Conservation (phyloP, 805 yeast genomes). For the Sugiyamaella chiloensis region DNA sequence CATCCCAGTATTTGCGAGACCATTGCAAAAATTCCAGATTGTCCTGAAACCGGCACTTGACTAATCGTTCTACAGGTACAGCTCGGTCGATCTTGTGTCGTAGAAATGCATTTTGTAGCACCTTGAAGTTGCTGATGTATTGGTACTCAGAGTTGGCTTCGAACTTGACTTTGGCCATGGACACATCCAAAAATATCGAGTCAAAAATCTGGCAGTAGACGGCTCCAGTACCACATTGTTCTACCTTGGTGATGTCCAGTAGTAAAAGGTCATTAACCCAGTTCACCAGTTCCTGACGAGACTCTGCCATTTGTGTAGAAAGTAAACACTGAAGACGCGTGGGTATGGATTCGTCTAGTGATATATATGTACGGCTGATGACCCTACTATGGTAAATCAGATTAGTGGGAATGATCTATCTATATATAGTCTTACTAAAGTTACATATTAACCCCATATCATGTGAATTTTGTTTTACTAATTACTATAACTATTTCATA, state of each 20-base stretch:
- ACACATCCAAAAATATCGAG: constrained; percentile 76
- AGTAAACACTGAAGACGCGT: constrained; percentile 6
- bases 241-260: constrained; percentile 70
- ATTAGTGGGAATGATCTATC: too few relatives aligned
- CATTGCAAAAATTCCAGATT: constrained; percentile 93
- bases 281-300: constrained; percentile 74
- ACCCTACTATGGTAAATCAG: too few relatives aligned
- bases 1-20: constrained; percentile 81
- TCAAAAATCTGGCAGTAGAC: constrained; percentile 92
- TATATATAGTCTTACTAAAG: too few relatives aligned
- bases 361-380: too few relatives aligned
- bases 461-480: too few relatives aligned
- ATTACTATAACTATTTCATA: too few relatives aligned
- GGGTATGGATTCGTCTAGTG: constrained; percentile 3
- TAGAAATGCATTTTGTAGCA: constrained; percentile 76
- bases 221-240: constrained; percentile 95
- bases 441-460: too few relatives aligned
- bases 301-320: constrained; percentile 50
- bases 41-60: constrained; percentile 89
- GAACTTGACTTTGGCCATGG: constrained; percentile 74
- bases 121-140: constrained; percentile 73
- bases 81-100: constrained; percentile 66
- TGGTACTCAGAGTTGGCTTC: constrained; percentile 72
- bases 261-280: constrained; percentile 80
- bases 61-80: constrained; percentile 75